phyloP scores from a whole-genome alignment of 2,329 filamentous ascomycete genomes.

The Endothia cerciana region DNA sequence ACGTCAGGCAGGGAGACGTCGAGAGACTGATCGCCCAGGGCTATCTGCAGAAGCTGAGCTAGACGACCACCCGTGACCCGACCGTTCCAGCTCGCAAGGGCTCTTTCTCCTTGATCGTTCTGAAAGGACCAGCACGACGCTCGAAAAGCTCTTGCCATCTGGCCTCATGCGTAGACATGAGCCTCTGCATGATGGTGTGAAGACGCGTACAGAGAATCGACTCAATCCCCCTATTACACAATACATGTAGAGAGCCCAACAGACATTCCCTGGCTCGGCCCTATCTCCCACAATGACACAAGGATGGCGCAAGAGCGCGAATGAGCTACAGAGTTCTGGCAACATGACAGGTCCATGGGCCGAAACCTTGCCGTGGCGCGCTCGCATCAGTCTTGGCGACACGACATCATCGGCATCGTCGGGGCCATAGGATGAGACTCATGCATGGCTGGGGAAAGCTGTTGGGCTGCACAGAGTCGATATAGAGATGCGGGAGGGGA shows the following conservation, averaged over 20 bases:
- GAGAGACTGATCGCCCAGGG: constrained; percentile 93
- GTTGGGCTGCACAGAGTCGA: constrained; percentile 9
- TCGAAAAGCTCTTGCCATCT: not conserved
- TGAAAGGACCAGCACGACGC: not conserved
- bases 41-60: constrained; percentile 88
- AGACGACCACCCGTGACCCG: constrained; percentile 40
- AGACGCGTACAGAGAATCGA: not conserved
- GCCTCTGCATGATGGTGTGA: not conserved
- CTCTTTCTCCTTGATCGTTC: not conserved
- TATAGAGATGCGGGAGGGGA: constrained; percentile 16
- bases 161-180: not conserved
- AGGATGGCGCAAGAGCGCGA: constrained; percentile 32
- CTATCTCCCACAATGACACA: not conserved
- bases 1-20: constrained; percentile 93
- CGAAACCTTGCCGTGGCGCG: not conserved
- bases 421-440: not conserved
- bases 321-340: constrained; percentile 23
- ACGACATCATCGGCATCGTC: constrained; percentile 1
- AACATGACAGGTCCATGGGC: not conserved
- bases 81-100: not conserved
- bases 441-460: not conserved
- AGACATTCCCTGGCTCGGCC: constrained; percentile 3
- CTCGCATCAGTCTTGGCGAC: not conserved
- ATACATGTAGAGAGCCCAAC: not conserved
- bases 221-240: not conserved